phyloP scores from a whole-genome alignment of 106 monocot species.

The Allium cepa region DNA sequence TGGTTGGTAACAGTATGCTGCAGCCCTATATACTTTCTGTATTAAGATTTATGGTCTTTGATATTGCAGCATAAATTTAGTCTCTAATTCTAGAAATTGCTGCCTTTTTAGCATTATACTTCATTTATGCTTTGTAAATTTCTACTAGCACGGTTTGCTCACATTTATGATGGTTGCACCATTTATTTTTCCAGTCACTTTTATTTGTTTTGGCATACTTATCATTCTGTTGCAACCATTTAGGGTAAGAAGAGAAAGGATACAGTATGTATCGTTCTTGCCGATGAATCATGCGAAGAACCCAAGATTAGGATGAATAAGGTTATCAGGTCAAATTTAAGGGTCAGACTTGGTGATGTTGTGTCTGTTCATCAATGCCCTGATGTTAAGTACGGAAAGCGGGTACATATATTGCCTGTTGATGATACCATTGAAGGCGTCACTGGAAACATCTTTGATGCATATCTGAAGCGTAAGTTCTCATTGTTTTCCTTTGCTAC shows the following conservation, averaged over 20 bases:
- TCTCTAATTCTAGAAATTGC: too few species aligned
- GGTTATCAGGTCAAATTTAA: slow-evolving; percentile 23
- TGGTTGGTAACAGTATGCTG: too few species aligned
- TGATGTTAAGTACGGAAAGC: slow-evolving; percentile 27
- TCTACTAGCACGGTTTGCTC: background rate
- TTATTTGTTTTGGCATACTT: background rate
- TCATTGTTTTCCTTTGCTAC: too few species aligned
- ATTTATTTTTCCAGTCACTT: background rate
- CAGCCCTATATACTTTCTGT: too few species aligned
- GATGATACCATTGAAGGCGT: slow-evolving; percentile 28
- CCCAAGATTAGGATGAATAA: slow-evolving; percentile 30
- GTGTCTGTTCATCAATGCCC: slow-evolving; percentile 27
- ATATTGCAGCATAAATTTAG: too few species aligned
- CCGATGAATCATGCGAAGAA: slow-evolving; percentile 26
- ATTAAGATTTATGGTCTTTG: too few species aligned
- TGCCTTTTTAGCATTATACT: background rate
- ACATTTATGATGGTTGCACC: background rate
- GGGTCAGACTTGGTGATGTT: slow-evolving; percentile 26
- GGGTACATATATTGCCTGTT: slow-evolving; percentile 19
- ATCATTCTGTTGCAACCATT: background rate
- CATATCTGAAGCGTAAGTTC: slow-evolving; percentile 20
- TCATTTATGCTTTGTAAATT: background rate
- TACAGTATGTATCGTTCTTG: slow-evolving; percentile 24
- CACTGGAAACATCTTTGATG: slow-evolving; percentile 22
- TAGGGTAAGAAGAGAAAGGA: slow-evolving; percentile 23